These are phyloP conservation scores for Truncatella angustata DNA, from an alignment of 2,329 filamentous ascomycete species.

Conservation along the genomic window DNA sequence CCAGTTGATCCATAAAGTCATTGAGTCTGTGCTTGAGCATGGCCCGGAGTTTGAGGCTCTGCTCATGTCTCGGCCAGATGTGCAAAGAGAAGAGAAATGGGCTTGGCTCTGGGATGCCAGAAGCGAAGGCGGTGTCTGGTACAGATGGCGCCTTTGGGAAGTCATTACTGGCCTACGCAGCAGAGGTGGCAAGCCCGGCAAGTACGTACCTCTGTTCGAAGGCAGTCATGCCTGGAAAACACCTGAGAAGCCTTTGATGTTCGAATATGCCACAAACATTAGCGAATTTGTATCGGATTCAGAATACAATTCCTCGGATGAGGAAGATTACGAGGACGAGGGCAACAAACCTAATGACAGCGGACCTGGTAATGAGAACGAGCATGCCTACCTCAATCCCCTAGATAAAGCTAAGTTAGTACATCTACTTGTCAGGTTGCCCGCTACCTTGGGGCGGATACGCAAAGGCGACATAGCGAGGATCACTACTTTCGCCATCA, in stretches of 20 bases:
- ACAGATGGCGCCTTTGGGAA: conserved; percentile 89
- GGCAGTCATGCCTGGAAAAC: conserved; percentile 74
- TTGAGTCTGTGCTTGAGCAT: conserved; percentile 76
- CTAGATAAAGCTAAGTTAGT: conserved; percentile 81
- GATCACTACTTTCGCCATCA: conserved; percentile 84
- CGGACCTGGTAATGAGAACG: conserved; percentile 33
- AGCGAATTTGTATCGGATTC: conserved; percentile 80
- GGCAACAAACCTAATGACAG: conserved; percentile 39
- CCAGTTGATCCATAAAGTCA: conserved; percentile 81
- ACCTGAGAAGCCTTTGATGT: conserved; percentile 70
- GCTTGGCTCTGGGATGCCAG: conserved; percentile 90
- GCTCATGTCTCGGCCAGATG: conserved; percentile 80
- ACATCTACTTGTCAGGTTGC: conserved; percentile 79
- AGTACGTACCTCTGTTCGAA: conserved; percentile 70
- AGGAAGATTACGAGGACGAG: conserved; percentile 69
- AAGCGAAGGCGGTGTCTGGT: conserved; percentile 80
- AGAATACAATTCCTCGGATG: conserved; percentile 84
- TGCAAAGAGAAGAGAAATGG: conserved; percentile 86
- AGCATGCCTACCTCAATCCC: conserved; percentile 72
- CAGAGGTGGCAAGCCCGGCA: conserved; percentile 40
- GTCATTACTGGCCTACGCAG: conserved; percentile 66
- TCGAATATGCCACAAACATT: conserved; percentile 75
- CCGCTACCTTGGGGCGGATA: conserved; percentile 70
- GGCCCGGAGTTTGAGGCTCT: conserved; percentile 88
- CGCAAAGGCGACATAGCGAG: conserved; percentile 84